A percentile compares a stretch with the other conserved stretches of the same genome.
These are phyloP conservation scores for Lachnellula cervina DNA, from an alignment of 2,329 filamentous ascomycete genomes.

Conservation along the genomic window DNA sequence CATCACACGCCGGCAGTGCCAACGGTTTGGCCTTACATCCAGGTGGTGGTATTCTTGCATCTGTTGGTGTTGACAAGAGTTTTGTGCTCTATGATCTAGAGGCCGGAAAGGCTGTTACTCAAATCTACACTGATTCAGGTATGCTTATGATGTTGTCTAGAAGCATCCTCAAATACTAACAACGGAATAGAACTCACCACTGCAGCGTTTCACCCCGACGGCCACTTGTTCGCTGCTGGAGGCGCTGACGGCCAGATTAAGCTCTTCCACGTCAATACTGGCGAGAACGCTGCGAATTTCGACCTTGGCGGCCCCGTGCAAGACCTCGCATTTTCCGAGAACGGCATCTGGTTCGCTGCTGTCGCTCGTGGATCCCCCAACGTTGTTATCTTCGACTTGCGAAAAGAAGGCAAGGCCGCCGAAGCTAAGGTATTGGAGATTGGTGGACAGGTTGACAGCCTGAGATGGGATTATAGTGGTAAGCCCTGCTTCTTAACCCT, in stretches of 20 bases:
- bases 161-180: slow-evolving; percentile 10
- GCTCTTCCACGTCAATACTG: slow-evolving; percentile 80
- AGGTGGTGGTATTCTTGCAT: slow-evolving; percentile 75
- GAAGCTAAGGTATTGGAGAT: slow-evolving; percentile 81
- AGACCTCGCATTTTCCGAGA: slow-evolving; percentile 84
- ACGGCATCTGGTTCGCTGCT: slow-evolving; percentile 91
- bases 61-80: slow-evolving; percentile 86
- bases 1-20: slow-evolving; percentile 77
- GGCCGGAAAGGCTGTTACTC: slow-evolving; percentile 63
- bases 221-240: slow-evolving; percentile 86
- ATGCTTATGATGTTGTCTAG: slow-evolving; percentile 36
- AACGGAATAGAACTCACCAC: slow-evolving; percentile 44
- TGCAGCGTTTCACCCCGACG: slow-evolving; percentile 89
- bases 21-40: slow-evolving; percentile 79
- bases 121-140: slow-evolving; percentile 77
- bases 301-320: slow-evolving; percentile 64
- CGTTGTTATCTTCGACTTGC: slow-evolving; percentile 85
- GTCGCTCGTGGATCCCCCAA: slow-evolving; percentile 70
- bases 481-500: too few species aligned
- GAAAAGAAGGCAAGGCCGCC: slow-evolving; percentile 80
- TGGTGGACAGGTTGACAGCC: slow-evolving; percentile 68
- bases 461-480: slow-evolving; percentile 91
- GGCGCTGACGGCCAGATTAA: slow-evolving; percentile 77
- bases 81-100: slow-evolving; percentile 83
- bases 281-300: slow-evolving; percentile 72